Evolutionary conservation across 1,284 basidiomycete species (phyloP).

Genomic region (Trichosporon sp.): DNA sequence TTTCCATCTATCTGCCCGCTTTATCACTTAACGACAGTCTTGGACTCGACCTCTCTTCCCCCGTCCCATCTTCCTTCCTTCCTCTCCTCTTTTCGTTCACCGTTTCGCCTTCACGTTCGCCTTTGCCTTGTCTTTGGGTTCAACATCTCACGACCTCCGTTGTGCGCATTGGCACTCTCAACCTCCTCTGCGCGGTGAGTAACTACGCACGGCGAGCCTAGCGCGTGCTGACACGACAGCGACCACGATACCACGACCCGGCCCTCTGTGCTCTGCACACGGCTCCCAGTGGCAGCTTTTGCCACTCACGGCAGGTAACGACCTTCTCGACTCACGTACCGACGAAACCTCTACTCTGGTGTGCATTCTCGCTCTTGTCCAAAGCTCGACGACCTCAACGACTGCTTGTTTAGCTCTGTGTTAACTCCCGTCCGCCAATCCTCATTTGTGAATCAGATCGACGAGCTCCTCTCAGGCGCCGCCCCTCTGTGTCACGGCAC

Average conservation of each 20-base stretch:
- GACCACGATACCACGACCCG: neutral
- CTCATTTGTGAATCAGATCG: slow-evolving; percentile 4
- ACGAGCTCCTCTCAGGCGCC: neutral
- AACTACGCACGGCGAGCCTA: neutral
- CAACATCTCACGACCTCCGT: slow-evolving; percentile 5
- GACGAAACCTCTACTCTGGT: neutral
- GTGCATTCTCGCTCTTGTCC: neutral
- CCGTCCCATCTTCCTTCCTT: neutral
- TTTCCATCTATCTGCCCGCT: neutral
- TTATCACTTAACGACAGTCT: neutral
- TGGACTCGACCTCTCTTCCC: neutral
- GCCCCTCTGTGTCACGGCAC: neutral
- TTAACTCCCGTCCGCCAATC: neutral
- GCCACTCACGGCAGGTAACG: neutral
- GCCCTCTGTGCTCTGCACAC: neutral
- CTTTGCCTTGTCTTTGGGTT: neutral
- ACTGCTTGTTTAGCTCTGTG: neutral
- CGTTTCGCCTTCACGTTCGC: neutral
- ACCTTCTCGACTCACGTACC: neutral
- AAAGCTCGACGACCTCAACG: neutral
- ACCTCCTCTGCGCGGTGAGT: neutral
- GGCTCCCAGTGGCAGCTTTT: neutral
- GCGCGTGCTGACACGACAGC: neutral
- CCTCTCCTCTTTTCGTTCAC: neutral
- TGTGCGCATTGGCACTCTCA: neutral